Conservation (phyloP, 75 land plant genomes). For the Adiantum capillusveneris region DNA sequence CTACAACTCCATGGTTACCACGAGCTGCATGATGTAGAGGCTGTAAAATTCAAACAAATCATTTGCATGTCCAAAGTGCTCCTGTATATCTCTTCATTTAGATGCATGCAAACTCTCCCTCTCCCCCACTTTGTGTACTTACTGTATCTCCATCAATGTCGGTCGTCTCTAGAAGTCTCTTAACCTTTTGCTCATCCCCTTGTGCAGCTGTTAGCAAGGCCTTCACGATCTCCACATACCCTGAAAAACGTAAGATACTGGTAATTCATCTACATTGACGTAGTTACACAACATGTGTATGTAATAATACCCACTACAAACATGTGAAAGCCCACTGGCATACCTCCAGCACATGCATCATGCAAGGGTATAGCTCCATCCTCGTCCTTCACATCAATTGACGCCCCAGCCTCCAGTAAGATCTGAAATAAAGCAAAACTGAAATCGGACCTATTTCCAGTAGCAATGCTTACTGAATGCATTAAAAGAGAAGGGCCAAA, state of each 20-base stretch:
- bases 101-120: neutral
- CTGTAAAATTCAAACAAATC: conserved; percentile 24
- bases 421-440: too few relatives aligned
- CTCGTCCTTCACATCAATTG: conserved; percentile 63
- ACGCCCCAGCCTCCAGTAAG: conserved; percentile 65
- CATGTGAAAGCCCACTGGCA: too few relatives aligned
- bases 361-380: conserved; percentile 88
- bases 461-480: too few relatives aligned
- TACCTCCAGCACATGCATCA: conserved; percentile 96
- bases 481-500: too few relatives aligned
- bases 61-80: neutral
- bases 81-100: neutral
- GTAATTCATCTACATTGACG: too few relatives aligned
- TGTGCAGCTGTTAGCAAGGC: conserved; percentile 34
- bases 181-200: conserved; percentile 21
- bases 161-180: conserved; percentile 50
- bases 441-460: too few relatives aligned
- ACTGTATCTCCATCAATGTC: conserved; percentile 86
- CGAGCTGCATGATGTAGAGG: conserved; percentile 90
- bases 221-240: conserved; percentile 61
- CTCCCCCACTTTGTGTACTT: neutral
- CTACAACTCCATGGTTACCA: conserved; percentile 62
- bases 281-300: too few relatives aligned
- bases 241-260: too few relatives aligned
- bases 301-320: too few relatives aligned